Evolutionary conservation across 371 early-diverging fungal genomes (phyloP).

Genomic region (Mortierella sp.): DNA sequence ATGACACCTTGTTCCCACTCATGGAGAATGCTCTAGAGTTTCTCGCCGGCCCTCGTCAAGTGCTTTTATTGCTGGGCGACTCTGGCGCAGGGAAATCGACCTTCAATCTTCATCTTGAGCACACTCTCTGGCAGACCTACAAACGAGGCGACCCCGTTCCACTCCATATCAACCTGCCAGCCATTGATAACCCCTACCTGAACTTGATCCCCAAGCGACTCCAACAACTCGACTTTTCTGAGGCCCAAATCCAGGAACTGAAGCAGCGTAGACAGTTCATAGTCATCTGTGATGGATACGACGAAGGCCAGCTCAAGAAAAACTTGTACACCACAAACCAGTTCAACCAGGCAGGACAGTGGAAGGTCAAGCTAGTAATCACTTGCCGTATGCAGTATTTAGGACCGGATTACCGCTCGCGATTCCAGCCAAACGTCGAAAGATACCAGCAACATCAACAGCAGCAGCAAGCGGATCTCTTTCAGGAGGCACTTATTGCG

Average conservation of each 20-base stretch:
- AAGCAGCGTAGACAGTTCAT: constrained; percentile 8
- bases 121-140: constrained; percentile 6
- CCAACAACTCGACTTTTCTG: not conserved
- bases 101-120: not conserved
- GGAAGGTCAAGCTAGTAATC: constrained; percentile 5
- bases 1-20: not conserved
- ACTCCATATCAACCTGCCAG: constrained; percentile 6
- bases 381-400: not conserved
- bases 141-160: not conserved
- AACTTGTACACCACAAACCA: constrained; percentile 9
- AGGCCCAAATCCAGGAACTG: constrained; percentile 14
- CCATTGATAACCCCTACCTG: not conserved
- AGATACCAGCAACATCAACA: not conserved
- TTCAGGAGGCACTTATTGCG: not conserved
- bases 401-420: not conserved
- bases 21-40: not conserved
- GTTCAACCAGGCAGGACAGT: constrained; percentile 7
- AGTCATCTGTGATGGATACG: constrained; percentile 20
- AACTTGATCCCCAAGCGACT: constrained; percentile 8
- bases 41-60: not conserved
- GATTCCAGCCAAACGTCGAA: not conserved
- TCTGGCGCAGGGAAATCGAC: constrained; percentile 24
- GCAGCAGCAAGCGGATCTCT: not conserved
- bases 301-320: not conserved
- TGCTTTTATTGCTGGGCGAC: constrained; percentile 20